Conservation (phyloP, 208 protist genomes). For the Trypanosoma theileri region DNA sequence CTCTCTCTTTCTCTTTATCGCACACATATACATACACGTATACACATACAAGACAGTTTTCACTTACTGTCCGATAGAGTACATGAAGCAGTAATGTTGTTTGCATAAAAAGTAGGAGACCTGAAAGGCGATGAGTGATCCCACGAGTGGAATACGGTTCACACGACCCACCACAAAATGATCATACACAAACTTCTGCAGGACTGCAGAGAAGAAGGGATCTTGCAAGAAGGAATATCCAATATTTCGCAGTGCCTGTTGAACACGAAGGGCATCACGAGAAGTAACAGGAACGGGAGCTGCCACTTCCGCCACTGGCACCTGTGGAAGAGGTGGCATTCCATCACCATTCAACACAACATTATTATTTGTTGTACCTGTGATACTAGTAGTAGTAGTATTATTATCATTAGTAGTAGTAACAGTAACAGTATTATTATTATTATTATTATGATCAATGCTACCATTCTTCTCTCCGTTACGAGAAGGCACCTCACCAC, state of each 20-base stretch:
- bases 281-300: conserved; percentile 38
- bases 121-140: conserved; percentile 58
- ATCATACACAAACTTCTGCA: conserved; percentile 68
- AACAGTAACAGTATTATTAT: not conserved
- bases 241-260: conserved; percentile 62
- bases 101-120: conserved; percentile 70
- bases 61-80: conserved; percentile 60
- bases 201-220: conserved; percentile 74
- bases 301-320: conserved; percentile 16
- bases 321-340: conserved; percentile 1
- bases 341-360: not conserved
- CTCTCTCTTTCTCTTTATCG: conserved; percentile 15
- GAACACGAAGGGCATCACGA: conserved; percentile 62
- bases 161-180: conserved; percentile 69
- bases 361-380: not conserved
- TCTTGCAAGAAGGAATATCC: conserved; percentile 63
- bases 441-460: not conserved
- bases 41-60: not conserved
- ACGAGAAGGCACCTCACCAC: conserved; percentile 20
- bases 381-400: not conserved
- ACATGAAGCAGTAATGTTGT: conserved; percentile 89
- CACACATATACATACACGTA: not conserved
- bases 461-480: not conserved
- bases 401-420: not conserved
- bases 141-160: conserved; percentile 74